Conservation (phyloP, 1,139 yeast species). For the Magnusiomyces paraingens region DNA sequence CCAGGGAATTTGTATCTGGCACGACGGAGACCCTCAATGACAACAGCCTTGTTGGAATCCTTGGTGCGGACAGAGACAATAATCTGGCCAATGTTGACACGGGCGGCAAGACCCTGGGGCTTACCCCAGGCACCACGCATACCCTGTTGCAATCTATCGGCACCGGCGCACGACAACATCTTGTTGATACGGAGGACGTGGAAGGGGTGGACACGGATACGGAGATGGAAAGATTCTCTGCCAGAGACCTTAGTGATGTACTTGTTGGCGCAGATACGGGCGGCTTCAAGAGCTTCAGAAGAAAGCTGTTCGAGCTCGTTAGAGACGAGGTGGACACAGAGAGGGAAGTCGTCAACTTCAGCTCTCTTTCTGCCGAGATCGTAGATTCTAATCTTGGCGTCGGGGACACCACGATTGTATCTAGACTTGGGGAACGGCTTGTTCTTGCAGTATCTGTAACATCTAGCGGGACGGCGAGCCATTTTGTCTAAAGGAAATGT, state of each 20-base stretch:
- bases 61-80: conserved; percentile 97
- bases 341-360: conserved; percentile 98
- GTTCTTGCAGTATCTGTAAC: conserved; percentile 99
- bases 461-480: conserved; percentile 99
- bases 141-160: conserved; percentile 99
- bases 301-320: conserved; percentile 99
- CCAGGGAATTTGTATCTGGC: conserved; percentile 99
- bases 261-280: conserved; percentile 99
- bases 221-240: conserved; percentile 99
- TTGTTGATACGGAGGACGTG: conserved; percentile 99
- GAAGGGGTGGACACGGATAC: conserved; percentile 99
- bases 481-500: conserved; percentile 46
- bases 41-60: conserved; percentile 96
- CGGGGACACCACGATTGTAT: conserved; percentile 99
- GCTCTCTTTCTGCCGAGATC: conserved; percentile 99
- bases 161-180: conserved; percentile 99
- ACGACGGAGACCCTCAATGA: conserved; percentile 98
- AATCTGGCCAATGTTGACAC: conserved; percentile 98
- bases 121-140: conserved; percentile 99
- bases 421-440: conserved; percentile 99
- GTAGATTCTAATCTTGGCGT: conserved; percentile 97
- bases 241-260: conserved; percentile 96
- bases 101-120: conserved; percentile 99
- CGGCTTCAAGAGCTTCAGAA: conserved; percentile 99
- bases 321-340: conserved; percentile 98